These are phyloP conservation scores for Hypomyces perniciosus DNA, from an alignment of 2,329 filamentous ascomycete species.

Conservation along the genomic window DNA sequence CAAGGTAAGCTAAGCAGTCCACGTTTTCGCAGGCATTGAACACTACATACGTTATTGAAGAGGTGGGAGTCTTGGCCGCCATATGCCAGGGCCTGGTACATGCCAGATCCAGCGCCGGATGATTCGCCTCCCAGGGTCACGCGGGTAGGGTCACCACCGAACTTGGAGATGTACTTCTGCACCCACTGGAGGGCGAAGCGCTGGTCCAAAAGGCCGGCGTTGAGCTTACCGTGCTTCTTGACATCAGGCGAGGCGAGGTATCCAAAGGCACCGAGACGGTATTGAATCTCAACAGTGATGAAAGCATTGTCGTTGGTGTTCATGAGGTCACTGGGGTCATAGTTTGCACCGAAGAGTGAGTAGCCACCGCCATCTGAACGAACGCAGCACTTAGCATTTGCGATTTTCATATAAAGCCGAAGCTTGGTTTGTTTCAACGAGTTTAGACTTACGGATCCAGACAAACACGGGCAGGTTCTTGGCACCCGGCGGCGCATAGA, in stretches of 20 bases:
- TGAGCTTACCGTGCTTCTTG: conserved; percentile 31
- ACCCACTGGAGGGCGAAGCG: conserved; percentile 48
- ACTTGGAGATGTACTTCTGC: conserved; percentile 42
- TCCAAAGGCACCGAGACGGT: conserved; percentile 35
- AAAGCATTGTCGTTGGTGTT: conserved; percentile 29
- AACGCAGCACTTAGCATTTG: not conserved
- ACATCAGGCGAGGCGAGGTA: conserved; percentile 41
- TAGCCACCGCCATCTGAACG: conserved; percentile 25
- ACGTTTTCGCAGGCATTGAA: too few species aligned
- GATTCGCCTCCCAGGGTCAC: conserved; percentile 50
- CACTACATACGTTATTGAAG: conserved; percentile 34
- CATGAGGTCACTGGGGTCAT: conserved; percentile 19
- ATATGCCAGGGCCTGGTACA: conserved; percentile 42
- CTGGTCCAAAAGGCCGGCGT: conserved; percentile 48
- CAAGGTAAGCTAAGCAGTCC: not conserved
- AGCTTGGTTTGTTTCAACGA: not conserved
- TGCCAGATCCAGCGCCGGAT: conserved; percentile 46
- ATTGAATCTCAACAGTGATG: conserved; percentile 35
- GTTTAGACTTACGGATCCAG: conserved; percentile 31
- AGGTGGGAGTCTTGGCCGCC: conserved; percentile 36
- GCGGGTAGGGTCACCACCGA: conserved; percentile 46
- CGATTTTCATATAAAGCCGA: not conserved
- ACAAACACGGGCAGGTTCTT: conserved; percentile 38
- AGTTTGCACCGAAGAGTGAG: conserved; percentile 25
- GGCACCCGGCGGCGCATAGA: conserved; percentile 36